phyloP scores from a whole-genome alignment of 805 yeast species.

The Suhomyces tanzawaensis region DNA sequence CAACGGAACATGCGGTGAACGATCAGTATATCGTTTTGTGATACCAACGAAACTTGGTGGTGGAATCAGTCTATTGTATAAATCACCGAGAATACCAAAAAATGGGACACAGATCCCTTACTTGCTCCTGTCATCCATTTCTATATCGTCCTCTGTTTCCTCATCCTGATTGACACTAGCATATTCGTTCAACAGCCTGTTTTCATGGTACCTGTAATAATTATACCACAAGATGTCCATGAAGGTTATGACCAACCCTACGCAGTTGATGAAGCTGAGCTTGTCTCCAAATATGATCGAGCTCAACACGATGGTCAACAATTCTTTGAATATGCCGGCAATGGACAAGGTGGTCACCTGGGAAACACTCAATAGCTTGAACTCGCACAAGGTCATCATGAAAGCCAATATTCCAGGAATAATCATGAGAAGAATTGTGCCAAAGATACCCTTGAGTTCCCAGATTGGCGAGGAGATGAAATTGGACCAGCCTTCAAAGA shows the following conservation, averaged over 20 bases:
- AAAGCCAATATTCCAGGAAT: constrained; percentile 88
- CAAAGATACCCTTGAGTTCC: constrained; percentile 54
- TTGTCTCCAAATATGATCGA: constrained; percentile 70
- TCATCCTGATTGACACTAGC: not conserved
- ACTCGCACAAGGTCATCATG: constrained; percentile 86
- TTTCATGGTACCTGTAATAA: constrained; percentile 48
- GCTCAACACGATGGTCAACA: constrained; percentile 75
- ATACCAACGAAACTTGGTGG: no score
- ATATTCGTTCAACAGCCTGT: constrained; percentile 9
- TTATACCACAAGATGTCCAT: constrained; percentile 84
- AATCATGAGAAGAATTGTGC: constrained; percentile 57
- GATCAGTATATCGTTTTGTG: no score
- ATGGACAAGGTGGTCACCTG: constrained; percentile 83
- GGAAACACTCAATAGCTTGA: constrained; percentile 74
- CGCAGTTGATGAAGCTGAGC: constrained; percentile 60
- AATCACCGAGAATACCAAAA: no score
- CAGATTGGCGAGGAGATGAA: constrained; percentile 60
- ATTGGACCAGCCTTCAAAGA: constrained; percentile 63
- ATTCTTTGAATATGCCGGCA: constrained; percentile 91
- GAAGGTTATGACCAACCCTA: constrained; percentile 75
- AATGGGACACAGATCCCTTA: no score
- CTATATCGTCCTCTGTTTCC: constrained; percentile 3
- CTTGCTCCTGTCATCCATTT: no score
- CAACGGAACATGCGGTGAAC: no score
- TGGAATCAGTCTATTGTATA: no score